Percentiles rank a stretch among this genome's conserved stretches.
Evolutionary conservation across 1,284 basidiomycete genomes (phyloP).

Genomic region (Clitocybe nebularis): DNA sequence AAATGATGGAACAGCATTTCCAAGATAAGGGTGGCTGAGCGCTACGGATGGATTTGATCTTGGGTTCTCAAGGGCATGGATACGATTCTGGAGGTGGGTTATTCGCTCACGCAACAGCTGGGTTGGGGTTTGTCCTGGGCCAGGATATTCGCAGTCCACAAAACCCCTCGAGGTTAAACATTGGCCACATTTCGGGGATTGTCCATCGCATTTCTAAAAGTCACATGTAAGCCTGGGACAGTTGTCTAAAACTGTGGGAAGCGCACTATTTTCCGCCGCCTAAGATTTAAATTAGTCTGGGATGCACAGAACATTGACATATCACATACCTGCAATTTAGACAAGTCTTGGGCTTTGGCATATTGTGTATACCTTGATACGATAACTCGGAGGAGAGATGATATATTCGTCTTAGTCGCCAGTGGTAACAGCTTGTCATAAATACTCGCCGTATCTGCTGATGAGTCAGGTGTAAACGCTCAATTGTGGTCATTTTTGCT

Average conservation of each 20-base stretch:
- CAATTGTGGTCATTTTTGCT: too few relatives aligned
- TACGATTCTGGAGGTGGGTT: slow-evolving; percentile 30
- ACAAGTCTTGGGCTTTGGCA: slow-evolving; percentile 19
- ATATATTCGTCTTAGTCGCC: not conserved
- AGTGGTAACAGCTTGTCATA: too few relatives aligned
- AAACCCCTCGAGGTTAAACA: slow-evolving; percentile 30
- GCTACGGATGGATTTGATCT: slow-evolving; percentile 14
- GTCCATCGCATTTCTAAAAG: slow-evolving; percentile 41
- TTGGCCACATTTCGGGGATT: slow-evolving; percentile 32
- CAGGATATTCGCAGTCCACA: slow-evolving; percentile 37
- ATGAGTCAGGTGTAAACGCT: too few relatives aligned
- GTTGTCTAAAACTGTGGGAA: not conserved
- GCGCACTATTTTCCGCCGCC: slow-evolving; percentile 32
- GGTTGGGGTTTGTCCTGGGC: slow-evolving; percentile 29
- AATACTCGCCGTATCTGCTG: too few relatives aligned
- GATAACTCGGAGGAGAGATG: not conserved
- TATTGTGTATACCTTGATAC: not conserved
- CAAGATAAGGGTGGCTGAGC: slow-evolving; percentile 26
- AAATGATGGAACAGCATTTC: not conserved
- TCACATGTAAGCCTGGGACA: not conserved
- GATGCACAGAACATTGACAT: not conserved
- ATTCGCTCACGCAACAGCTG: slow-evolving; percentile 36
- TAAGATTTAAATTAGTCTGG: slow-evolving; percentile 15
- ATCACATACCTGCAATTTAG: slow-evolving; percentile 18
- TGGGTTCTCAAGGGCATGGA: slow-evolving; percentile 31